A percentile compares a stretch with the other conserved stretches of the same genome.
These are phyloP conservation scores for Soucietia sequanensis DNA, from an alignment of 805 yeast species.

Conservation along the genomic window DNA sequence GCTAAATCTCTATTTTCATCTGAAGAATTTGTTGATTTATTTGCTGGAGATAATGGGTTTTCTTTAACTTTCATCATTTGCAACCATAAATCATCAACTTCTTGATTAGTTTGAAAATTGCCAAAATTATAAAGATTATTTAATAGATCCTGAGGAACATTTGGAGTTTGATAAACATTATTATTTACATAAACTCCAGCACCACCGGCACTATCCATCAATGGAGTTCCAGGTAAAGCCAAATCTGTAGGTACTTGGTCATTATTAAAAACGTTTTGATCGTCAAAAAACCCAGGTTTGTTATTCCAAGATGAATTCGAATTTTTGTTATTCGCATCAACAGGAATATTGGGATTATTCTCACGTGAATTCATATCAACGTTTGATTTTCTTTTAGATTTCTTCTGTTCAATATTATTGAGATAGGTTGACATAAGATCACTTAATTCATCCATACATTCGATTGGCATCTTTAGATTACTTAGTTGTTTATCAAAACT, in stretches of 20 bases:
- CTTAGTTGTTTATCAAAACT: conserved; percentile 3
- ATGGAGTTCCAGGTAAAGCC: no score
- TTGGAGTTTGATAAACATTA: no score
- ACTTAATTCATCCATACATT: neutral
- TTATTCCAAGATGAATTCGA: neutral
- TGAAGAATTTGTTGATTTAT: no score
- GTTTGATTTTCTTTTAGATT: neutral
- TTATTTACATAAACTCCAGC: no score
- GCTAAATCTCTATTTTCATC: no score
- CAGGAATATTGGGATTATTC: no score
- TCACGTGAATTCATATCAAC: no score
- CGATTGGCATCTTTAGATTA: conserved; percentile 7
- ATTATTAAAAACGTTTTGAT: conserved; percentile 4
- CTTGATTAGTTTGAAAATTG: conserved; percentile 11
- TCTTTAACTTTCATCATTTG: conserved; percentile 11
- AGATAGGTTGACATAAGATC: neutral
- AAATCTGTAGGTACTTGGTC: conserved; percentile 9
- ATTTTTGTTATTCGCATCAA: no score
- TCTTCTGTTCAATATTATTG: conserved; percentile 1
- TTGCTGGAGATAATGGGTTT: neutral
- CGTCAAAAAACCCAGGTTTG: conserved; percentile 2
- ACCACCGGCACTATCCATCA: no score
- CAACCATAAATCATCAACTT: conserved; percentile 17
- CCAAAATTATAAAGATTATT: conserved; percentile 1
- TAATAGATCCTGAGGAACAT: neutral